Evolutionary conservation across 2,329 filamentous ascomycete species (phyloP).

Genomic region (Aspergillus tanneri): DNA sequence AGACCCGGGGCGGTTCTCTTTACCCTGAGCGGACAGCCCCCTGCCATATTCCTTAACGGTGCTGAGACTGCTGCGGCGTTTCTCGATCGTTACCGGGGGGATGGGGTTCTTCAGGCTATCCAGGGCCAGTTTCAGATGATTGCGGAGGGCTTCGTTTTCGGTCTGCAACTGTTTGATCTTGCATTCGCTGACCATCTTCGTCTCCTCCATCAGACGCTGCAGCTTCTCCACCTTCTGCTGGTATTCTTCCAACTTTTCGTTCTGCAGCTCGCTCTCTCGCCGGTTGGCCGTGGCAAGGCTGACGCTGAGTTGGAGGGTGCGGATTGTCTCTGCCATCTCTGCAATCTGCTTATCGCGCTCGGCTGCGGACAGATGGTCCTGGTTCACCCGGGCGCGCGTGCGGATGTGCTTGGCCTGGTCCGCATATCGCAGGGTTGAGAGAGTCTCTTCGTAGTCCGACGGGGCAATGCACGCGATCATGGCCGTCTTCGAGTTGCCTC

Average conservation of each 20-base stretch:
- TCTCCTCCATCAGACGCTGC: slow-evolving; percentile 96
- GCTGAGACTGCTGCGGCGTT: slow-evolving; percentile 36
- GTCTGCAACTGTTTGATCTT: slow-evolving; percentile 89
- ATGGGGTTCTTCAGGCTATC: slow-evolving; percentile 90
- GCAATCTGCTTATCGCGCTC: slow-evolving; percentile 92
- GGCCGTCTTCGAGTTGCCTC: slow-evolving; percentile 95
- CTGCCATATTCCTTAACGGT: slow-evolving; percentile 60
- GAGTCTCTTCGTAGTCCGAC: slow-evolving; percentile 93
- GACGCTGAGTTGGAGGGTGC: slow-evolving; percentile 73
- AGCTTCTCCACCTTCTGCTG: slow-evolving; percentile 85
- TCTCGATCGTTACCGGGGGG: slow-evolving; percentile 48
- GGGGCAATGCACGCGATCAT: slow-evolving; percentile 99
- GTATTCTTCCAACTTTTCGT: slow-evolving; percentile 89
- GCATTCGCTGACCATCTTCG: slow-evolving; percentile 81
- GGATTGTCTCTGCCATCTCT: slow-evolving; percentile 94
- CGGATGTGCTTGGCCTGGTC: slow-evolving; percentile 98
- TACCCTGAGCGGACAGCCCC: slow-evolving; percentile 50
- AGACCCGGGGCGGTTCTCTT: slow-evolving; percentile 38
- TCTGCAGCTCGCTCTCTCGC: slow-evolving; percentile 68
- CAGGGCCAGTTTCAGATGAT: slow-evolving; percentile 84
- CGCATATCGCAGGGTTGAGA: slow-evolving; percentile 93
- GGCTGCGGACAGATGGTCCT: slow-evolving; percentile 87
- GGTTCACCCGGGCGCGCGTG: slow-evolving; percentile 90
- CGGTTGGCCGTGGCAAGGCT: slow-evolving; percentile 68
- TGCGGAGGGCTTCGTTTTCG: slow-evolving; percentile 82